These are phyloP conservation scores for Chaetoceros muelleri DNA, from an alignment of 108 stramenopile genomes.

Conservation along the genomic window DNA sequence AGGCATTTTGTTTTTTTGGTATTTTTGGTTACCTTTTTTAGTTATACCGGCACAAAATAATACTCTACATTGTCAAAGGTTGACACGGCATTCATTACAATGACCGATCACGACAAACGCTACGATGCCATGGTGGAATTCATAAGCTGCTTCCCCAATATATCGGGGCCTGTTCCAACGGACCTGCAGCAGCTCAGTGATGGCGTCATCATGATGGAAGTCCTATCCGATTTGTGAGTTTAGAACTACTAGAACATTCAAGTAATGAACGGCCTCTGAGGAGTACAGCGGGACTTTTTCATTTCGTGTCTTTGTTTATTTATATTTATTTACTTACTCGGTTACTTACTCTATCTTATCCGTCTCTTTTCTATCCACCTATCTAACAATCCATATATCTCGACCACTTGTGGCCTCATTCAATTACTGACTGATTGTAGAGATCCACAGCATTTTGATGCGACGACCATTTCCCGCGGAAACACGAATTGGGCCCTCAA, in stretches of 20 bases:
- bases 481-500: slow-evolving; percentile 79
- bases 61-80: no score
- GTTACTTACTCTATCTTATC: neutral
- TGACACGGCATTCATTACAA: slow-evolving; percentile 6
- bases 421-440: no score
- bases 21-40: no score
- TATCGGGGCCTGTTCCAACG: slow-evolving; percentile 43
- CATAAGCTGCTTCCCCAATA: slow-evolving; percentile 45
- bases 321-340: neutral
- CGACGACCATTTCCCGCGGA: slow-evolving; percentile 73
- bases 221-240: slow-evolving; percentile 82
- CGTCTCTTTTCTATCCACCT: neutral
- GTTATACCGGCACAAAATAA: no score
- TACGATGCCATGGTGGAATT: slow-evolving; percentile 55
- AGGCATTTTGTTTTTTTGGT: no score
- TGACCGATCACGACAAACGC: slow-evolving; percentile 25
- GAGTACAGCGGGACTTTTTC: no score
- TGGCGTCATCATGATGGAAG: slow-evolving; percentile 76
- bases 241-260: no score
- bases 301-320: no score
- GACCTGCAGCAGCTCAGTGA: slow-evolving; percentile 51
- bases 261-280: no score
- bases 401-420: no score
- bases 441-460: slow-evolving; percentile 74
- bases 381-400: neutral